A percentile compares a stretch with the other conserved stretches of the same genome.
These are phyloP conservation scores for Tuber melanosporum DNA, from an alignment of 495 filamentous ascomycete species.

Conservation along the genomic window DNA sequence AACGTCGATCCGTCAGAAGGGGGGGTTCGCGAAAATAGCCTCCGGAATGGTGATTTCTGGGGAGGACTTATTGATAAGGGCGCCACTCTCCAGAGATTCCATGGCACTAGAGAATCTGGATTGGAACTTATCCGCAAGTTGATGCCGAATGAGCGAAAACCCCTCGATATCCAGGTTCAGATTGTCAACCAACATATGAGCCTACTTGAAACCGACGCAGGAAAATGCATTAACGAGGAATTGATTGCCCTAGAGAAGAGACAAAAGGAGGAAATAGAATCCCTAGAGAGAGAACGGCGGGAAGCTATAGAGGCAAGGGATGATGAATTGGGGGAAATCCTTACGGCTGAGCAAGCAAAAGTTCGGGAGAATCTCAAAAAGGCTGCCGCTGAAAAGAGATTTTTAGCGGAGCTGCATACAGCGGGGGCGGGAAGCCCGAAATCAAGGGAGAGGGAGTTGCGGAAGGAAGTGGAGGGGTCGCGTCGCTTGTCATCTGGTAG, in stretches of 20 bases:
- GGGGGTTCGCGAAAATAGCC: slow-evolving; percentile 42
- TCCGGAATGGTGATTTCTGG: slow-evolving; percentile 46
- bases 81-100: slow-evolving; percentile 33
- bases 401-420: not conserved
- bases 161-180: slow-evolving; percentile 45
- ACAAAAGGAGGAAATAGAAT: not conserved
- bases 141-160: slow-evolving; percentile 15
- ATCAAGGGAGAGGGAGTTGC: too few relatives aligned
- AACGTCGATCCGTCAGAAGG: slow-evolving; percentile 9
- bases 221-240: slow-evolving; percentile 38
- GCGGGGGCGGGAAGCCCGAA: not conserved
- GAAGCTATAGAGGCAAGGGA: too few relatives aligned
- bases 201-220: slow-evolving; percentile 44
- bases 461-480: too few relatives aligned
- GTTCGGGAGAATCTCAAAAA: not conserved
- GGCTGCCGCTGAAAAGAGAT: not conserved
- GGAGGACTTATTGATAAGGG: slow-evolving; percentile 39
- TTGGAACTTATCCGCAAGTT: slow-evolving; percentile 35
- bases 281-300: not conserved
- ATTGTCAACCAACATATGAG: slow-evolving; percentile 40
- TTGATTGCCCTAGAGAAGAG: slow-evolving; percentile 23
- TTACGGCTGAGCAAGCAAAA: not conserved
- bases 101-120: slow-evolving; percentile 41
- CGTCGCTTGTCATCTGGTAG: too few relatives aligned
- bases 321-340: not conserved